These are phyloP conservation scores for Pythium folliculosum DNA, from an alignment of 352 stramenopile species.

Conservation along the genomic window DNA sequence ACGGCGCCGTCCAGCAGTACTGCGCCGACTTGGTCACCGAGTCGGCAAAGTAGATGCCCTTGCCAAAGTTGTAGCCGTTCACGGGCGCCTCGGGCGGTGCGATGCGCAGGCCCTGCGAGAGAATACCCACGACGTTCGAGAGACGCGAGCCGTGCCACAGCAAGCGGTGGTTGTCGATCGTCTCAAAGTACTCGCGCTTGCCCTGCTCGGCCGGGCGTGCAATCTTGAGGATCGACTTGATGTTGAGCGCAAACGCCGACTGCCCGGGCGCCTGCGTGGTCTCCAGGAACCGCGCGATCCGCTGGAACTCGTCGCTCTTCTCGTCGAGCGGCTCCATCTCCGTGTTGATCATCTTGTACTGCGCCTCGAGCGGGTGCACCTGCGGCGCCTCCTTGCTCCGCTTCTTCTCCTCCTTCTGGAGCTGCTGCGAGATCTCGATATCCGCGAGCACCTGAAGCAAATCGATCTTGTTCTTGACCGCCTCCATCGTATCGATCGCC, in stretches of 20 bases:
- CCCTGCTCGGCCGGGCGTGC: constrained; percentile 42
- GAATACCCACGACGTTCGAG: constrained; percentile 66
- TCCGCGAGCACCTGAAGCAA: constrained; percentile 62
- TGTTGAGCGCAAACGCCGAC: constrained; percentile 38
- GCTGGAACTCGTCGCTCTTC: constrained; percentile 48
- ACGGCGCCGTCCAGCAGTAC: constrained; percentile 45
- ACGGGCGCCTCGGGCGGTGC: constrained; percentile 61
- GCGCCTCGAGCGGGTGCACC: constrained; percentile 49
- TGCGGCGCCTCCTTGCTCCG: constrained; percentile 2
- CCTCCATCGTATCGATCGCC: constrained; percentile 46
- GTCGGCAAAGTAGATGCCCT: constrained; percentile 81
- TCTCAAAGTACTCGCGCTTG: constrained; percentile 37
- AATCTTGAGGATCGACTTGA: constrained; percentile 63
- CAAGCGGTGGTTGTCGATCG: constrained; percentile 67
- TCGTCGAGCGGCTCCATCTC: constrained; percentile 48
- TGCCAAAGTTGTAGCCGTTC: constrained; percentile 77
- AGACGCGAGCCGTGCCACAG: constrained; percentile 83
- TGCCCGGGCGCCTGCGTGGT: constrained; percentile 49
- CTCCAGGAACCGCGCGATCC: constrained; percentile 52
- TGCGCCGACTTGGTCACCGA: constrained; percentile 47
- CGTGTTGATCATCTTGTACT: constrained; percentile 61
- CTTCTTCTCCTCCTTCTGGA: constrained; percentile 40
- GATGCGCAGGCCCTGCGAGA: constrained; percentile 68
- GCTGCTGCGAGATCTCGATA: constrained; percentile 60
- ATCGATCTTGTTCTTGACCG: constrained; percentile 63